Evolutionary conservation across 345 rosid species (phyloP).

Genomic region (Linum lewisii): DNA sequence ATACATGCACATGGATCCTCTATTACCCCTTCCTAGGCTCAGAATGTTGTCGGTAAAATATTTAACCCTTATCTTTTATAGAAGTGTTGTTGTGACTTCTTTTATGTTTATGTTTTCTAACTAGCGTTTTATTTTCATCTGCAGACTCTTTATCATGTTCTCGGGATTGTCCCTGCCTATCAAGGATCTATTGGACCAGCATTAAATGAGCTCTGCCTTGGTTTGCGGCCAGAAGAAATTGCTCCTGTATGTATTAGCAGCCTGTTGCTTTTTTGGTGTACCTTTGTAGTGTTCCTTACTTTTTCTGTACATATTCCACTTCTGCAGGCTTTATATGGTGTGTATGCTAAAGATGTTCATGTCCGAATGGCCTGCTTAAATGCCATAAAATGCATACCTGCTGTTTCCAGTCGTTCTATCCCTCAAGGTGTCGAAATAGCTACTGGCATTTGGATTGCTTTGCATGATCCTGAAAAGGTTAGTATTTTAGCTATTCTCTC

Average conservation of each 20-base stretch:
- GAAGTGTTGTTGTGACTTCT: not conserved
- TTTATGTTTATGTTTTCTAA: not conserved
- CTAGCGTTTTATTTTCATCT: slow-evolving; percentile 15
- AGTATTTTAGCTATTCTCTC: slow-evolving; percentile 1
- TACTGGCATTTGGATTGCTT: slow-evolving; percentile 85
- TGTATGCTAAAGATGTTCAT: slow-evolving; percentile 88
- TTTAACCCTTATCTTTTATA: slow-evolving; percentile 13
- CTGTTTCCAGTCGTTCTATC: slow-evolving; percentile 61
- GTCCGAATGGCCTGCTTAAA: slow-evolving; percentile 96
- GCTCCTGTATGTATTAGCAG: slow-evolving; percentile 50
- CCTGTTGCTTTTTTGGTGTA: not conserved
- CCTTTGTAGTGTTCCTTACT: slow-evolving; percentile 2
- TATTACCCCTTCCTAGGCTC: slow-evolving; percentile 88
- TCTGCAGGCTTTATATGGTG: slow-evolving; percentile 76
- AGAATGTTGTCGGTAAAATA: slow-evolving; percentile 75
- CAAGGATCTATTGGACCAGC: slow-evolving; percentile 82
- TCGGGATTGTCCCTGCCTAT: slow-evolving; percentile 76
- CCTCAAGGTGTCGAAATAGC: slow-evolving; percentile 69
- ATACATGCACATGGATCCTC: slow-evolving; percentile 82
- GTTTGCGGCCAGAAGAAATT: slow-evolving; percentile 71
- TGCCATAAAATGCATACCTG: slow-evolving; percentile 90
- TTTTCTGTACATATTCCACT: slow-evolving; percentile 15
- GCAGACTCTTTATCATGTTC: slow-evolving; percentile 87
- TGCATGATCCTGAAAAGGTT: slow-evolving; percentile 96
- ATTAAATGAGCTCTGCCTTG: slow-evolving; percentile 88